A percentile compares a stretch with the other conserved stretches of the same genome.
Evolutionary conservation across 2,329 filamentous ascomycete genomes (phyloP).

Genomic region (Talaromyces amestolkiae): DNA sequence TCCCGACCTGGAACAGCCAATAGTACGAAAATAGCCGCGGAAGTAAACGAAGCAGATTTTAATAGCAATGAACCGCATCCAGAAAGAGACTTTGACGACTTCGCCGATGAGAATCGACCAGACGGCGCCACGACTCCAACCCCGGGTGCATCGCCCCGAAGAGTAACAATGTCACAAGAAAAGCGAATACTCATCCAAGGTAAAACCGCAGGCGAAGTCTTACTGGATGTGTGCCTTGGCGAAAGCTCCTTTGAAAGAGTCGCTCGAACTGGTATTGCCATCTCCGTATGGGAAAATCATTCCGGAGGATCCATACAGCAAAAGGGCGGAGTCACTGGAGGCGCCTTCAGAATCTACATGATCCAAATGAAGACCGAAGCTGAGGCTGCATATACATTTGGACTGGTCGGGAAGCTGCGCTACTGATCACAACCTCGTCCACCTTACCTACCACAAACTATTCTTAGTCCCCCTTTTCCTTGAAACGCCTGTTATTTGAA

Average conservation of each 20-base stretch:
- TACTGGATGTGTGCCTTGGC: conserved; percentile 80
- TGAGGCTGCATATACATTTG: conserved; percentile 56
- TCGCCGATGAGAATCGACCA: conserved; percentile 4
- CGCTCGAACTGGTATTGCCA: conserved; percentile 79
- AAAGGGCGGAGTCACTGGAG: conserved; percentile 58
- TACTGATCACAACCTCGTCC: conserved; percentile 37
- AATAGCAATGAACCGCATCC: conserved; percentile 20
- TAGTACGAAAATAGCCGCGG: conserved; percentile 40
- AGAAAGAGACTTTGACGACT: conserved; percentile 6
- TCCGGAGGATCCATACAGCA: conserved; percentile 58
- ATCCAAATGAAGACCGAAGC: conserved; percentile 58
- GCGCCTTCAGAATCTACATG: conserved; percentile 62
- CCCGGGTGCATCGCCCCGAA: conserved; percentile 35
- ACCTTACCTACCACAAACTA: neutral
- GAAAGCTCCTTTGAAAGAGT: conserved; percentile 82
- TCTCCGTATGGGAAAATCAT: conserved; percentile 81
- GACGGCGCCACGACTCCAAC: conserved; percentile 23
- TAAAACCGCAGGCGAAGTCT: conserved; percentile 62
- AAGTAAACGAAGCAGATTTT: conserved; percentile 26
- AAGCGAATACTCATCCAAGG: conserved; percentile 80
- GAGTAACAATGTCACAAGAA: conserved; percentile 63
- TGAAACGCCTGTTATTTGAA: neutral
- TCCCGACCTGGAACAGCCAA: conserved; percentile 42
- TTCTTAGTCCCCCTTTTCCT: neutral
- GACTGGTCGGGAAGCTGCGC: conserved; percentile 52